Conservation (phyloP, 106 monocot species). For the Hemerocallis citrina region DNA sequence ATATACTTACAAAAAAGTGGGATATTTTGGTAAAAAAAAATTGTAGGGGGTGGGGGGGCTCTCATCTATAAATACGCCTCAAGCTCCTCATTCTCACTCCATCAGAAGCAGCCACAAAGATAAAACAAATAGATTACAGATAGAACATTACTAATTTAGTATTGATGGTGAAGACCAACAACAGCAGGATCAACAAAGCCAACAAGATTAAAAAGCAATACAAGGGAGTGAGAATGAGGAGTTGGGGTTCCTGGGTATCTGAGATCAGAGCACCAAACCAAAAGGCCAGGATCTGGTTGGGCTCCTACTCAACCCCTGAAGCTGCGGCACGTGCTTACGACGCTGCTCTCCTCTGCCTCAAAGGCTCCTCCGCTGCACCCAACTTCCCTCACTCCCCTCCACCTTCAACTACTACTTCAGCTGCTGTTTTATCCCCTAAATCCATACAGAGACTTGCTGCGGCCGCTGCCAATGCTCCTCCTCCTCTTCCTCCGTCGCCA, state of each 20-base stretch:
- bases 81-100: too few species aligned
- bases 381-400: constrained; percentile 15
- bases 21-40: too few species aligned
- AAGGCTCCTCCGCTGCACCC: constrained; percentile 19
- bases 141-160: too few species aligned
- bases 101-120: too few species aligned
- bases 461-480: neutral
- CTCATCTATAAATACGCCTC: too few species aligned
- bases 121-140: too few species aligned
- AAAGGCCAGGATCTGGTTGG: constrained; percentile 23
- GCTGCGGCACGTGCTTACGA: constrained; percentile 21
- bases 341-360: constrained; percentile 24
- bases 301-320: constrained; percentile 24
- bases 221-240: constrained; percentile 29
- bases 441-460: constrained; percentile 25
- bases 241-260: constrained; percentile 24
- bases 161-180: constrained; percentile 6
- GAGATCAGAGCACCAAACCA: constrained; percentile 22
- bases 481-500: neutral
- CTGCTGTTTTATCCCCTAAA: constrained; percentile 11
- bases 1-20: too few species aligned
- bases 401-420: neutral
- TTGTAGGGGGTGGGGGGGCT: too few species aligned
- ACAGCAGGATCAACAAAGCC: constrained; percentile 3
- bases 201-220: constrained; percentile 10